Evolutionary conservation across 176 grass and related monocot genomes (phyloP).

Genomic region (Hsuehochloa calcarea): DNA sequence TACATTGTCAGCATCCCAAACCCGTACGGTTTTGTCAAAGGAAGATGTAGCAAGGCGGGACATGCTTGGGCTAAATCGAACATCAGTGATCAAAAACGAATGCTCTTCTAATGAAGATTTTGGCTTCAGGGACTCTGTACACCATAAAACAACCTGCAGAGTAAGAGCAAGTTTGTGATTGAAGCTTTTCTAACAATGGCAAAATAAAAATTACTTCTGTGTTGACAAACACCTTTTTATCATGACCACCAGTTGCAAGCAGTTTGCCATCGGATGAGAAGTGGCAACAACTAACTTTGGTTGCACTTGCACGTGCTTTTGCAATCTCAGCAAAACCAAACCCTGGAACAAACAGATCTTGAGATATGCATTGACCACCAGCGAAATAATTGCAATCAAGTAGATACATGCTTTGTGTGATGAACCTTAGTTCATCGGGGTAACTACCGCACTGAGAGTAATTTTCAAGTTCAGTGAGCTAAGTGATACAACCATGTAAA

Average conservation of each 20-base stretch:
- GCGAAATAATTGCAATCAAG: neutral
- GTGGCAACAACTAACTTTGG: slow-evolving; percentile 86
- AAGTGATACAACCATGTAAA: neutral
- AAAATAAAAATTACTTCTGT: neutral
- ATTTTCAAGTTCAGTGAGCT: neutral
- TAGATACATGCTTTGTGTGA: neutral
- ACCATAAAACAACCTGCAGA: slow-evolving; percentile 78
- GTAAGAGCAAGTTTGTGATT: neutral
- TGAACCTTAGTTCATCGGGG: neutral
- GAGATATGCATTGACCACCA: neutral
- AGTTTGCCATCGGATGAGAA: slow-evolving; percentile 97
- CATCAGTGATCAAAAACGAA: slow-evolving; percentile 79
- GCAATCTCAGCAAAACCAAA: slow-evolving; percentile 83
- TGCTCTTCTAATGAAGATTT: slow-evolving; percentile 89
- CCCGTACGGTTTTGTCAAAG: slow-evolving; percentile 93
- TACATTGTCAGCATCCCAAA: slow-evolving; percentile 99
- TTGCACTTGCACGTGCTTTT: slow-evolving; percentile 61
- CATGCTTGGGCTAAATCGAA: slow-evolving; percentile 96
- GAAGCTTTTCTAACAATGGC: slow-evolving; percentile 6
- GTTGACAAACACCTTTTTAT: slow-evolving; percentile 77
- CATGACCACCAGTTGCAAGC: slow-evolving; percentile 96
- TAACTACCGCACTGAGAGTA: neutral
- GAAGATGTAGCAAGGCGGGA: slow-evolving; percentile 92
- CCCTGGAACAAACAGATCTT: slow-evolving; percentile 44
- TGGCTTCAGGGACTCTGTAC: slow-evolving; percentile 66